These are phyloP conservation scores for Flagelloscypha sp. DNA, from an alignment of 768 basidiomycete genomes.

Conservation along the genomic window DNA sequence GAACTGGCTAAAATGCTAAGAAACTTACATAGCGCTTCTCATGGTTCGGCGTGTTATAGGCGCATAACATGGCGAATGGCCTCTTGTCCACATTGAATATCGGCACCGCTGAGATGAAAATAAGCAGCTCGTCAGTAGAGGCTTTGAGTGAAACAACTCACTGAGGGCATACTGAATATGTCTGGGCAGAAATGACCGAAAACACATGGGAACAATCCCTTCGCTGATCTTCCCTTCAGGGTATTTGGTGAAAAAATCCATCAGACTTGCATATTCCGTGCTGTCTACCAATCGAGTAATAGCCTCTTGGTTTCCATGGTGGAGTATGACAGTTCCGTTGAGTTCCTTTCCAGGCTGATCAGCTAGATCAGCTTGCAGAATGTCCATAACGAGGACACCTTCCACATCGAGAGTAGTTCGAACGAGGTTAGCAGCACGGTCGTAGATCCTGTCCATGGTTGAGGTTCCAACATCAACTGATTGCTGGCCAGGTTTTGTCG, in stretches of 20 bases:
- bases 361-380: constrained; percentile 84
- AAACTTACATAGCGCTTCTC: constrained; percentile 67
- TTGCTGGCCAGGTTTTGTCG: constrained; percentile 20
- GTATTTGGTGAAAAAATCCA: constrained; percentile 67
- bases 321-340: constrained; percentile 58
- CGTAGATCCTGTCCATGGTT: constrained; percentile 85
- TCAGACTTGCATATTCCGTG: constrained; percentile 69
- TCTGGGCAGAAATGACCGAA: constrained; percentile 73
- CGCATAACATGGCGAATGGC: constrained; percentile 85
- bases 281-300: constrained; percentile 48
- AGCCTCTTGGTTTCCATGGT: constrained; percentile 54
- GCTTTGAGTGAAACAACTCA: constrained; percentile 28
- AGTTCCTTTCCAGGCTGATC: constrained; percentile 33
- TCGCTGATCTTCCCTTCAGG: constrained; percentile 87
- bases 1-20: neutral
- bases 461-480: constrained; percentile 20
- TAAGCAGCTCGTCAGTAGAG: constrained; percentile 2
- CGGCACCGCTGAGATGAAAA: constrained; percentile 57
- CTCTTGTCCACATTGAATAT: constrained; percentile 90
- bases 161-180: constrained; percentile 84
- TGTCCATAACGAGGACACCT: constrained; percentile 87
- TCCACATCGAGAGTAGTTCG: constrained; percentile 87
- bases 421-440: constrained; percentile 83
- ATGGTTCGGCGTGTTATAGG: constrained; percentile 80
- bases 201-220: constrained; percentile 74